phyloP scores from a whole-genome alignment of 208 protist genomes.

The Hexamita inflata region DNA sequence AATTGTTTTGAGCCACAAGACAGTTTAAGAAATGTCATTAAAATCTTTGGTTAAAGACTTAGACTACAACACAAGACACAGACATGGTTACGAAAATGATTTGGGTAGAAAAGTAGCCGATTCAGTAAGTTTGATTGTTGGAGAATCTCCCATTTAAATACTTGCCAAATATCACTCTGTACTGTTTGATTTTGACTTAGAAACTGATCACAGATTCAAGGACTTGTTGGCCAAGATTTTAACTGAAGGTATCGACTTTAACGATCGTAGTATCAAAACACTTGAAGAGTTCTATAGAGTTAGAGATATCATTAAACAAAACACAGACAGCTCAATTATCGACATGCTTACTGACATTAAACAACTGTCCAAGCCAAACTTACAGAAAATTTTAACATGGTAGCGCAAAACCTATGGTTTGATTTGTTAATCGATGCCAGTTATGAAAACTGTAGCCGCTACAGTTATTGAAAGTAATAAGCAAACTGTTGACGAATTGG shows the following conservation, averaged over 20 bases:
- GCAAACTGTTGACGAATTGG: not conserved
- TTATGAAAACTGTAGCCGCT: not conserved
- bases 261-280: not conserved
- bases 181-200: not conserved
- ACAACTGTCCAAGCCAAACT: not conserved
- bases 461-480: not conserved
- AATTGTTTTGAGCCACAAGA: constrained; percentile 1
- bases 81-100: constrained; percentile 5
- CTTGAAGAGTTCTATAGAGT: not conserved
- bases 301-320: not conserved
- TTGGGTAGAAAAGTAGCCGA: too few species aligned
- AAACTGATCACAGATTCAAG: not conserved
- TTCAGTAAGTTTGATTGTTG: not conserved
- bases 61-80: not conserved
- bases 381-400: constrained; percentile 10
- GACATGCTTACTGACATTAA: not conserved
- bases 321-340: not conserved
- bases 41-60: not conserved
- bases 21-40: not conserved
- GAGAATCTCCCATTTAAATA: not conserved
- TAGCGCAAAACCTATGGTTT: too few species aligned
- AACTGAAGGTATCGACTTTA: not conserved
- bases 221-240: not conserved
- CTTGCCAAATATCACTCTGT: not conserved
- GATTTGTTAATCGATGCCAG: too few species aligned